Conservation (phyloP, 768 basidiomycete species). For the Boletus rex-veris region DNA sequence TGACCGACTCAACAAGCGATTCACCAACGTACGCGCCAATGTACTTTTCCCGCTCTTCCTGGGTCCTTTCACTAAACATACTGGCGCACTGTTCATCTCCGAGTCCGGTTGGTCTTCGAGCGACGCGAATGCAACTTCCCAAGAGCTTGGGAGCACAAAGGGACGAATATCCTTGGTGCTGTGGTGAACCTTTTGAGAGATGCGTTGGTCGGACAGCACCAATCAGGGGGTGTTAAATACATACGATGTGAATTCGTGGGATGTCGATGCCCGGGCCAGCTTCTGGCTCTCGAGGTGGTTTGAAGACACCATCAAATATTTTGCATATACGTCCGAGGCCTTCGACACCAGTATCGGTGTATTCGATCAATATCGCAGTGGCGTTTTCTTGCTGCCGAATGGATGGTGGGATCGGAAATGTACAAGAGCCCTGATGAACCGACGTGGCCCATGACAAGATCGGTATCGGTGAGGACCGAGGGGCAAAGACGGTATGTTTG, state of each 20-base stretch:
- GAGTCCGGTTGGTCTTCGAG: not conserved
- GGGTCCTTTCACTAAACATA: conserved; percentile 76
- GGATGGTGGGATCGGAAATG: conserved; percentile 9
- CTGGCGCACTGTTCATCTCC: conserved; percentile 25
- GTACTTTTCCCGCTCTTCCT: conserved; percentile 92
- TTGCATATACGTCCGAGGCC: conserved; percentile 61
- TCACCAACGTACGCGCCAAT: conserved; percentile 70
- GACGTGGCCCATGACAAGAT: conserved; percentile 34
- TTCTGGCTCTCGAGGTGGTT: conserved; percentile 37
- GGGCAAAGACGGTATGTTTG: conserved; percentile 63
- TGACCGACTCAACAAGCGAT: conserved; percentile 60
- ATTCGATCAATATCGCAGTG: conserved; percentile 55
- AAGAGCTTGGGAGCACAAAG: conserved; percentile 36
- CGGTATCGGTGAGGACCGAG: conserved; percentile 76
- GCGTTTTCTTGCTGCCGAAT: conserved; percentile 15
- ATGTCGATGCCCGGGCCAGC: conserved; percentile 40
- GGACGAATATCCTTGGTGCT: conserved; percentile 31
- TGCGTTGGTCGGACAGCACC: conserved; percentile 13
- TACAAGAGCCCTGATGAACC: conserved; percentile 9
- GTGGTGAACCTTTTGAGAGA: conserved; percentile 20
- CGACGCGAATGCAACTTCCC: conserved; percentile 30
- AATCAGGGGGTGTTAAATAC: conserved; percentile 10
- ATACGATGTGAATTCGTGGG: conserved; percentile 47
- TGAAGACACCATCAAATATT: conserved; percentile 61
- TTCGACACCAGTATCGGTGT: conserved; percentile 58